Evolutionary conservation across 148 eudicot species (phyloP).

Genomic region (Chenopodium berlandieri): DNA sequence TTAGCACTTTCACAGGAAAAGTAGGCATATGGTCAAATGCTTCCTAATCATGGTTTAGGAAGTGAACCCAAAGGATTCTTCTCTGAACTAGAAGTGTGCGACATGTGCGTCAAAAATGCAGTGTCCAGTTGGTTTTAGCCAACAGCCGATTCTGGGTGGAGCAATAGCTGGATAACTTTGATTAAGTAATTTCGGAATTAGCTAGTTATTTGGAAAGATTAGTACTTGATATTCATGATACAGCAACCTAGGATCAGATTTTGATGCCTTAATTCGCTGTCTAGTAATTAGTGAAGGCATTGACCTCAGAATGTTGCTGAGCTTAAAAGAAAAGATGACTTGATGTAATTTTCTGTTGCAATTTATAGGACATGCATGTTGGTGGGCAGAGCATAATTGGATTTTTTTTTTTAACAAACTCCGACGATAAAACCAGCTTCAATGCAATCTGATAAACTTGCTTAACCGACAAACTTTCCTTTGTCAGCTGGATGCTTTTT

Average conservation of each 20-base stretch:
- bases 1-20: background rate
- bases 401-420: background rate
- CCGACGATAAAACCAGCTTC: background rate
- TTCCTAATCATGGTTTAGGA: background rate
- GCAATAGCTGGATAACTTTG: background rate
- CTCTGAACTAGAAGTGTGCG: background rate
- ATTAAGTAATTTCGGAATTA: background rate
- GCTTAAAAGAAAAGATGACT: no score
- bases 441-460: background rate
- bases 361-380: background rate
- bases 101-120: background rate
- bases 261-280: background rate
- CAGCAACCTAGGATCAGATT: background rate
- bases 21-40: background rate
- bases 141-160: background rate
- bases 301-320: background rate
- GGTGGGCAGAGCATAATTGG: background rate
- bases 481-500: background rate
- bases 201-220: background rate
- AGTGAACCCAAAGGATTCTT: background rate
- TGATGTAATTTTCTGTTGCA: no score
- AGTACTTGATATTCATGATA: background rate
- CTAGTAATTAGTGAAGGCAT: background rate
- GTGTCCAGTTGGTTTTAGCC: background rate
- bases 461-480: background rate